phyloP scores from a whole-genome alignment of 2,329 filamentous ascomycete species.

The Sarocladium strictum region DNA sequence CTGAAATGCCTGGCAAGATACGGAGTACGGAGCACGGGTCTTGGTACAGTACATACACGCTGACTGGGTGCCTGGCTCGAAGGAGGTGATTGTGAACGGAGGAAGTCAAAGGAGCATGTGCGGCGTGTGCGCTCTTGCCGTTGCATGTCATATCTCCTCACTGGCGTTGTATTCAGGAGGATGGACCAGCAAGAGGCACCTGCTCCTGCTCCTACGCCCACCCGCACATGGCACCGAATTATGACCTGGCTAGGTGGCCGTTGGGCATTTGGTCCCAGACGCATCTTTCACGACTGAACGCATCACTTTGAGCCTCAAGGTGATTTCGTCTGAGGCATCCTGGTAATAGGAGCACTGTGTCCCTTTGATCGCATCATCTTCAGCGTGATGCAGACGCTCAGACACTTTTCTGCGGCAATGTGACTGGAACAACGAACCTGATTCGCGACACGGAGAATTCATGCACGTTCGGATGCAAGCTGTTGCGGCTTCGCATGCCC shows the following conservation, averaged over 20 bases:
- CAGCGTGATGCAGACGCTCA: neutral
- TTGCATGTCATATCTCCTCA: neutral
- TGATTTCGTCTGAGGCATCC: too few species aligned
- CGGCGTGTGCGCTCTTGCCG: neutral
- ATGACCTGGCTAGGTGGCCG: too few species aligned
- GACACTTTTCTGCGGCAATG: neutral
- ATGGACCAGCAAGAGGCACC: too few species aligned
- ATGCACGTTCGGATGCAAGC: conserved; percentile 7
- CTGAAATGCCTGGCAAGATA: neutral
- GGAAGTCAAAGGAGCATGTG: too few species aligned
- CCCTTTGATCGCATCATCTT: too few species aligned
- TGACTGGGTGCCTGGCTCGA: neutral
- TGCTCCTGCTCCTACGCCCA: too few species aligned
- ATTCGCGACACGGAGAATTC: conserved; percentile 1
- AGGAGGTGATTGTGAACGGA: neutral
- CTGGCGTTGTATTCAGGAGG: neutral
- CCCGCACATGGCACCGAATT: too few species aligned
- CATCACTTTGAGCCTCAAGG: too few species aligned
- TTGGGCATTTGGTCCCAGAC: too few species aligned
- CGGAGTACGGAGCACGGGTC: neutral
- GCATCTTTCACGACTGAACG: too few species aligned
- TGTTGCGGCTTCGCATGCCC: neutral
- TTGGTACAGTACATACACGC: neutral
- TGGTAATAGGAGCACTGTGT: neutral
- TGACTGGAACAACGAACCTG: neutral